These are phyloP conservation scores for Tubosaeta sp. DNA, from an alignment of 768 basidiomycete species.

Conservation along the genomic window DNA sequence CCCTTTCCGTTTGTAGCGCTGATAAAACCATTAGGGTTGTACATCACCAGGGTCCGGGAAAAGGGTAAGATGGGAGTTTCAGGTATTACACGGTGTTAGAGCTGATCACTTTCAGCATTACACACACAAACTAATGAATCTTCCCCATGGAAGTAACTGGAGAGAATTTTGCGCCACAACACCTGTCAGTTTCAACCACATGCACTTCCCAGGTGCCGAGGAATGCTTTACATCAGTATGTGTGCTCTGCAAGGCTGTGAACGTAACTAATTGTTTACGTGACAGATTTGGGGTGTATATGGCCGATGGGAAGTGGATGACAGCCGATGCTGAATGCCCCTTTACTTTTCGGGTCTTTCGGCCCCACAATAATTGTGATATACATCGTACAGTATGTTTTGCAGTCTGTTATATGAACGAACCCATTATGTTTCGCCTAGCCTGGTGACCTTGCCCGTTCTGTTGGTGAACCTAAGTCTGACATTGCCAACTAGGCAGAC, in stretches of 20 bases:
- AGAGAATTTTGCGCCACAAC: conserved; percentile 33
- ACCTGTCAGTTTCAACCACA: conserved; percentile 19
- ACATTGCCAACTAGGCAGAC: too few species aligned
- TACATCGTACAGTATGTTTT: too few species aligned
- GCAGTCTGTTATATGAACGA: too few species aligned
- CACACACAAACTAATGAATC: conserved; percentile 23
- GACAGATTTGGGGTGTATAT: conserved; percentile 17
- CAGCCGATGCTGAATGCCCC: conserved; percentile 12
- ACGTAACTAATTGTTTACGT: not conserved
- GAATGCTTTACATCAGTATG: conserved; percentile 15
- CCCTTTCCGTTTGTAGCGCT: too few species aligned
- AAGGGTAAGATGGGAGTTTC: conserved; percentile 17
- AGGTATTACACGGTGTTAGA: too few species aligned
- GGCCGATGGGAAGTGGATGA: conserved; percentile 28
- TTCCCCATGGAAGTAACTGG: conserved; percentile 27
- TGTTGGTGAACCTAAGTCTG: too few species aligned
- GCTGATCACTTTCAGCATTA: too few species aligned
- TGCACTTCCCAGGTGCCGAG: conserved; percentile 20
- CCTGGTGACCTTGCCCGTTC: too few species aligned
- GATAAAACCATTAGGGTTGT: too few species aligned
- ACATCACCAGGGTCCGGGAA: conserved; percentile 18
- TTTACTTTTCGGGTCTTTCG: too few species aligned
- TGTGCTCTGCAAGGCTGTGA: not conserved
- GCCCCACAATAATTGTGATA: too few species aligned
- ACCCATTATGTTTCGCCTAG: too few species aligned